Conservation (phyloP, 768 basidiomycete genomes). For the Kwoniella bestiolae region DNA sequence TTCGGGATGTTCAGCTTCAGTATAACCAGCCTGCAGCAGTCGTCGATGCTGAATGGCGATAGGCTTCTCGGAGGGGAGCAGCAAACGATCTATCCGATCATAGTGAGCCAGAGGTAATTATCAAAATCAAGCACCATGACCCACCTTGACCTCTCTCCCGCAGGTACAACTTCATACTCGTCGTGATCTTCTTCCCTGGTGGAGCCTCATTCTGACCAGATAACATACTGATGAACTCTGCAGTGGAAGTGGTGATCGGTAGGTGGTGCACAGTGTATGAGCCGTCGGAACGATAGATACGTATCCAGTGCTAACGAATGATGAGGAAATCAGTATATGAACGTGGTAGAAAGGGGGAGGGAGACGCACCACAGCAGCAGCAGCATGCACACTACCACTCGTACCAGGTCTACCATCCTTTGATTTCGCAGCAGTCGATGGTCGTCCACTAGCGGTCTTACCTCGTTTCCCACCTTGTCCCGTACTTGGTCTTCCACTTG, state of each 20-base stretch:
- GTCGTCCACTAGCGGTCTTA: conserved; percentile 28
- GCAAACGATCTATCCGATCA: conserved; percentile 69
- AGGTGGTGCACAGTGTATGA: conserved; percentile 74
- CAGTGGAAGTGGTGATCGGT: conserved; percentile 69
- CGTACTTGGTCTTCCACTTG: conserved; percentile 24
- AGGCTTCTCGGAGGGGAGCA: conserved; percentile 79
- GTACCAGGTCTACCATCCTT: conserved; percentile 49
- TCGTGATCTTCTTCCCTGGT: conserved; percentile 38
- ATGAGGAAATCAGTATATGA: background rate
- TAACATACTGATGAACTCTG: conserved; percentile 67
- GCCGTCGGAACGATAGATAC: conserved; percentile 76
- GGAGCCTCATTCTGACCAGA: conserved; percentile 58
- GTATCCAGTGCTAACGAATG: conserved; percentile 63
- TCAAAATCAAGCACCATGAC: too few relatives aligned
- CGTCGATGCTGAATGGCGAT: conserved; percentile 80
- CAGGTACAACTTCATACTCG: conserved; percentile 61
- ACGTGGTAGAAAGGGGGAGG: too few relatives aligned
- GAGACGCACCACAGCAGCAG: conserved; percentile 34
- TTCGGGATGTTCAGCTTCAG: conserved; percentile 73
- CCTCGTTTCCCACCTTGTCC: conserved; percentile 17
- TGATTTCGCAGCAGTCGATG: conserved; percentile 35
- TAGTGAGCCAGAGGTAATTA: background rate
- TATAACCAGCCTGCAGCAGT: conserved; percentile 86
- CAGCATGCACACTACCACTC: conserved; percentile 31
- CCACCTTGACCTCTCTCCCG: conserved; percentile 61